Conservation (phyloP, 306 rosid genomes). For the Trifolium repens region DNA sequence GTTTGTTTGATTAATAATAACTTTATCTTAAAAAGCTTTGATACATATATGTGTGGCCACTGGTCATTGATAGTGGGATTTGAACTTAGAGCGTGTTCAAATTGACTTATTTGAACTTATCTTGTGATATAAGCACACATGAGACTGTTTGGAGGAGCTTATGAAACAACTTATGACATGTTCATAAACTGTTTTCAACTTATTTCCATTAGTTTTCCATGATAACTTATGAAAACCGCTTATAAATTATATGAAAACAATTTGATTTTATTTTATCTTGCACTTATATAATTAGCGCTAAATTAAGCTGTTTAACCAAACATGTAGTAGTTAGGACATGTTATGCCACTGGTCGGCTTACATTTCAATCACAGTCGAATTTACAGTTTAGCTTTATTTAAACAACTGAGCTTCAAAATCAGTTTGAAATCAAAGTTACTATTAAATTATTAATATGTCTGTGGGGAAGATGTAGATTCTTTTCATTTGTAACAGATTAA, state of each 20-base stretch:
- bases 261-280: no score
- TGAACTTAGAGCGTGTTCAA: background rate
- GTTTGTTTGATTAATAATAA: background rate
- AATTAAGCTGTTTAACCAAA: background rate
- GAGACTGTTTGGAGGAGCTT: background rate
- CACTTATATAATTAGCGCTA: no score
- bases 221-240: no score
- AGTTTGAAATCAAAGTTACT: slow-evolving; percentile 19
- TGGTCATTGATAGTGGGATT: background rate
- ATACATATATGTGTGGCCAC: background rate
- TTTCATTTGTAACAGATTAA: slow-evolving; percentile 16
- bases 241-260: no score
- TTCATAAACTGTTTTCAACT: no score
- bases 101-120: background rate
- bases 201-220: no score
- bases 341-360: background rate
- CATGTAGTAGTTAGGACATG: background rate
- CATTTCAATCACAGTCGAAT: slow-evolving; percentile 15
- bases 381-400: slow-evolving; percentile 6
- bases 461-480: slow-evolving; percentile 13
- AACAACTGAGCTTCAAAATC: slow-evolving; percentile 14
- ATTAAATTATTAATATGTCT: slow-evolving; percentile 2
- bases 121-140: background rate
- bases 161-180: no score
- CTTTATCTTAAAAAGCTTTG: background rate